Conservation (phyloP, 371 early-diverging fungal genomes). For the Mucor lusitanicus region DNA sequence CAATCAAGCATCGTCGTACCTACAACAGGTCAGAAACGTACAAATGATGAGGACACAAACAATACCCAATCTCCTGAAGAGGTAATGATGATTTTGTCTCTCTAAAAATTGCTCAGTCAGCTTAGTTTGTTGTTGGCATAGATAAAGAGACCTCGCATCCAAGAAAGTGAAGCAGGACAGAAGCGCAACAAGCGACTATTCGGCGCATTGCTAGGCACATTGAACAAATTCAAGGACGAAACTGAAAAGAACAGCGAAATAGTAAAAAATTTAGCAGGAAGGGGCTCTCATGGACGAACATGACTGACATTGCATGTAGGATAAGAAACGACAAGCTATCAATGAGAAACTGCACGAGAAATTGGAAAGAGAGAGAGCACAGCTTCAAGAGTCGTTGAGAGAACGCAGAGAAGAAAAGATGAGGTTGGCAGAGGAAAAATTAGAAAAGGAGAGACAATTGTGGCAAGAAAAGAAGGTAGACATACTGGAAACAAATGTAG, state of each 20-base stretch:
- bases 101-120: background rate
- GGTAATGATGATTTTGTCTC: background rate
- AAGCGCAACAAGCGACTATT: conserved; percentile 58
- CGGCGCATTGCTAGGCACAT: conserved; percentile 57
- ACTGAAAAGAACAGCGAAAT: conserved; percentile 48
- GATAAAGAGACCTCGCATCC: conserved; percentile 36
- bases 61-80: background rate
- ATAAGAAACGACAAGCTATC: conserved; percentile 53
- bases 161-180: conserved; percentile 33
- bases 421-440: conserved; percentile 22
- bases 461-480: background rate
- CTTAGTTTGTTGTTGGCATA: background rate
- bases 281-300: background rate
- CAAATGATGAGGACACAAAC: background rate
- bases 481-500: background rate
- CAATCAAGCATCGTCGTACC: conserved; percentile 21
- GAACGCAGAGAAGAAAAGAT: conserved; percentile 46
- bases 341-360: conserved; percentile 53
- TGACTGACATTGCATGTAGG: conserved; percentile 27
- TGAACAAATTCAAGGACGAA: conserved; percentile 61
- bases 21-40: background rate
- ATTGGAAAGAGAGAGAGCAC: conserved; percentile 46
- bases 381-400: conserved; percentile 42
- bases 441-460: conserved; percentile 34
- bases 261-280: conserved; percentile 28